phyloP scores from a whole-genome alignment of 192 early-diverging fungal species.

The Coemansia furcata region DNA sequence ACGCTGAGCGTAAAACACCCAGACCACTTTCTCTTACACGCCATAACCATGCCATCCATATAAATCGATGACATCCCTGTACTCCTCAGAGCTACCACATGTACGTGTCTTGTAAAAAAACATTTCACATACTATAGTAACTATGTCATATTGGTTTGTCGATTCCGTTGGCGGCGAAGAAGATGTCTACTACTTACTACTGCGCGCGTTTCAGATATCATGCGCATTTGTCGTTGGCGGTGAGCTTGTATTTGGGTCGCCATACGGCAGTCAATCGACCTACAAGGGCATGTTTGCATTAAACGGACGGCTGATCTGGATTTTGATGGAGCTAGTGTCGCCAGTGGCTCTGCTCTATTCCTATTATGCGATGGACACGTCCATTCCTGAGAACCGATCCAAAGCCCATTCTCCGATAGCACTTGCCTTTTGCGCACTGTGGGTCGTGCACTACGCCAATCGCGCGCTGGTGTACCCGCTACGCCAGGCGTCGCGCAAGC shows the following conservation, averaged over 20 bases:
- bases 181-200: slow-evolving; percentile 7
- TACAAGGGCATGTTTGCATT: slow-evolving; percentile 25
- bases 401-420: background rate
- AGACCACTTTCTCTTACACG: background rate
- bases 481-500: slow-evolving; percentile 34
- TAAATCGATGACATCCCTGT: background rate
- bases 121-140: background rate
- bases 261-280: slow-evolving; percentile 44
- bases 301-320: slow-evolving; percentile 33
- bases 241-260: slow-evolving; percentile 36
- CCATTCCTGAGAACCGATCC: background rate
- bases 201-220: slow-evolving; percentile 12
- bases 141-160: background rate
- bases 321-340: slow-evolving; percentile 46
- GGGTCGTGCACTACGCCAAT: slow-evolving; percentile 42
- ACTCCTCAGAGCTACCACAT: background rate
- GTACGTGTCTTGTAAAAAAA: background rate
- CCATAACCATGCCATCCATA: background rate
- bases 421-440: slow-evolving; percentile 6
- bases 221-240: slow-evolving; percentile 17
- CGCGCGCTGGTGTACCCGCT: slow-evolving; percentile 48
- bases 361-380: slow-evolving; percentile 3
- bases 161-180: background rate
- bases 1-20: background rate
- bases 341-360: slow-evolving; percentile 21